A percentile compares a stretch with the other conserved stretches of the same genome.
Conservation (phyloP, 768 basidiomycete species). For the Leccinum sublutescens region DNA sequence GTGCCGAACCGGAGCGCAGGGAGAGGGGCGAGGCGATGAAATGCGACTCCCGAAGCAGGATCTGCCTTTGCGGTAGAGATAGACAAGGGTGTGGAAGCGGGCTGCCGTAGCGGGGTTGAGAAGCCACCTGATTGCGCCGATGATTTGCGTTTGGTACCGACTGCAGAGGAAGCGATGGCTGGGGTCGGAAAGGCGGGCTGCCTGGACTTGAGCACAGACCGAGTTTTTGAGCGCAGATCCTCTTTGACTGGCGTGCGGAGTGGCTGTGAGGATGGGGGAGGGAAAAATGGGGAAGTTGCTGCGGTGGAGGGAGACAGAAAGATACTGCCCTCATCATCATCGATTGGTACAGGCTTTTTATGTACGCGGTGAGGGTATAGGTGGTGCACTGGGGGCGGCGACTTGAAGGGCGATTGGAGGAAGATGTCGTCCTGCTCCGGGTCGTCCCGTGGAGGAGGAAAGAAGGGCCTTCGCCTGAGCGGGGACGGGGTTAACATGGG, state of each 20-base stretch:
- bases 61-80: conserved; percentile 35
- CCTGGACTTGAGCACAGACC: conserved; percentile 40
- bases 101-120: conserved; percentile 56
- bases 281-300: conserved; percentile 41
- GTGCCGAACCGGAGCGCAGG: conserved; percentile 30
- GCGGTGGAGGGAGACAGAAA: conserved; percentile 51
- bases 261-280: conserved; percentile 45
- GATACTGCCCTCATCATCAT: conserved; percentile 58
- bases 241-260: conserved; percentile 64
- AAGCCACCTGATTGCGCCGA: conserved; percentile 41
- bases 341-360: conserved; percentile 31
- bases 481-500: conserved; percentile 69
- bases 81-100: conserved; percentile 39
- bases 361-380: conserved; percentile 44
- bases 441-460: conserved; percentile 29
- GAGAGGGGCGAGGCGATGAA: conserved; percentile 36
- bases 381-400: conserved; percentile 43
- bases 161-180: conserved; percentile 34
- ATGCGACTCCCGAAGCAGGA: conserved; percentile 35
- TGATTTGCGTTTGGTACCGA: conserved; percentile 69
- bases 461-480: conserved; percentile 45
- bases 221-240: conserved; percentile 37
- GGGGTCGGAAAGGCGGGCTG: conserved; percentile 19
- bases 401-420: conserved; percentile 51
- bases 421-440: conserved; percentile 50